These are phyloP conservation scores for Senecio squalidus DNA, from an alignment of 140 eudicot species.

Conservation along the genomic window DNA sequence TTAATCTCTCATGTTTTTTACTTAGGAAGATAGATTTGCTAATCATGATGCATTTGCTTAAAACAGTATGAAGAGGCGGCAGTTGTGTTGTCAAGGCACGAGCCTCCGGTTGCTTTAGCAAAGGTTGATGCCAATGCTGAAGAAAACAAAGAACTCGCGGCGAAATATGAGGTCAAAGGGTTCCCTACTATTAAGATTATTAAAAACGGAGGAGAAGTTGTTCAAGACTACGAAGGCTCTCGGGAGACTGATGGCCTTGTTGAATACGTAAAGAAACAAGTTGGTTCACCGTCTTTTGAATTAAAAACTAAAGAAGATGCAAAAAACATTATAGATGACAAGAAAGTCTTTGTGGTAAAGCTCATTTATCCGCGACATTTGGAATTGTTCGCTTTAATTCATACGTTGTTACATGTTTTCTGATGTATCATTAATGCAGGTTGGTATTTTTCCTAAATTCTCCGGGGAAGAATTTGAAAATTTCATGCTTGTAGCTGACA, in stretches of 20 bases:
- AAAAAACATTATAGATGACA: conserved; percentile 37
- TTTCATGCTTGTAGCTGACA: conserved; percentile 63
- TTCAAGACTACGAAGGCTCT: conserved; percentile 73
- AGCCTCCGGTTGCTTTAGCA: conserved; percentile 64
- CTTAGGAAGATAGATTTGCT: neutral
- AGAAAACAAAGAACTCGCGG: conserved; percentile 51
- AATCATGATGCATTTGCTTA: neutral
- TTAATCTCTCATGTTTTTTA: neutral
- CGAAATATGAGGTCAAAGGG: conserved; percentile 43
- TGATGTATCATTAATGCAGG: conserved; percentile 35
- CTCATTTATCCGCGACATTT: neutral
- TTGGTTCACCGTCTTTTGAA: conserved; percentile 79
- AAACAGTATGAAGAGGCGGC: conserved; percentile 78
- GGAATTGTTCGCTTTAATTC: neutral
- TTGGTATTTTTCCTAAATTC: conserved; percentile 61
- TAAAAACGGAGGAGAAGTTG: conserved; percentile 64
- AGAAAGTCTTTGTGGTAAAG: conserved; percentile 59
- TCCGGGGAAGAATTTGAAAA: conserved; percentile 73
- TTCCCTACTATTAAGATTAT: conserved; percentile 78
- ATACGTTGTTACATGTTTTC: conserved; percentile 1
- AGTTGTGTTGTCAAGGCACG: conserved; percentile 51
- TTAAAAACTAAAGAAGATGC: conserved; percentile 65
- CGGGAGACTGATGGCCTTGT: conserved; percentile 74
- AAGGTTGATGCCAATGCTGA: conserved; percentile 72
- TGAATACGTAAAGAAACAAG: conserved; percentile 55